Base-by-base conservation (phyloP, 768 basidiomycete genomes). In the Russula virescens region DNA sequence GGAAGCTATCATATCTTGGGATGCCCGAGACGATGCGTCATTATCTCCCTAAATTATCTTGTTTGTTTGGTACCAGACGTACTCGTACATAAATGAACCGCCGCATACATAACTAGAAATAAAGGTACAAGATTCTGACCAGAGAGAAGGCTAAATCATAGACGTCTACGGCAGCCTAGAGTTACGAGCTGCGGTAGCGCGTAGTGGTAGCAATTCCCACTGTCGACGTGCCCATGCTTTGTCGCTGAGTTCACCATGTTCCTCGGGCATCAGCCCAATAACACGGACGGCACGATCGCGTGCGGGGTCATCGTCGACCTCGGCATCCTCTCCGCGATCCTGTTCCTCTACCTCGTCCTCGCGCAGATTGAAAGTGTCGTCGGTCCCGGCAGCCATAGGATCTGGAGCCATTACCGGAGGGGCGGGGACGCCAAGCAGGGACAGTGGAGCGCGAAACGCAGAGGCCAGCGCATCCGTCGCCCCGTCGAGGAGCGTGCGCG, bases 271-370 rank as follows among this genome's bases (percentile, higher is more conserved):
- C 57, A 86, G 73, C 13, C 77, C 74, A 42, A 88, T 69, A 56
- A 87, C 78, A 58, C 82, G 76, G 23, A 89, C 81, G 47, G 76
- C 75, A 66, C 91, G 78, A 16, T 77, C 74, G 45, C 71, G 69
- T 48, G 88, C 86, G 5, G 75, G 76, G 16, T 87, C 85, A 70
- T 93, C 86, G 69, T 94, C 91, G 16, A 85, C 82, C 71, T 91
- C 89, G 2, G 81, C 85, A 61, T 91, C 91, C 72, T 89, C 88
- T 7, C 83, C 84, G 25, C 86, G 79, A 55, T 94, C 91, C 66
- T 86, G 84, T 62, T 93, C 90, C 57, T 90, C 70, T 19, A 91
- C 79, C 66, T 94, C 91, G 60, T 91, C 83, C 69, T 92, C 90
- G 48, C 79, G 74, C 64, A 94, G 70, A 68, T 93, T 91, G 60